Base-by-base conservation (phyloP, 495 filamentous ascomycete species). In the Poronia punctata region DNA sequence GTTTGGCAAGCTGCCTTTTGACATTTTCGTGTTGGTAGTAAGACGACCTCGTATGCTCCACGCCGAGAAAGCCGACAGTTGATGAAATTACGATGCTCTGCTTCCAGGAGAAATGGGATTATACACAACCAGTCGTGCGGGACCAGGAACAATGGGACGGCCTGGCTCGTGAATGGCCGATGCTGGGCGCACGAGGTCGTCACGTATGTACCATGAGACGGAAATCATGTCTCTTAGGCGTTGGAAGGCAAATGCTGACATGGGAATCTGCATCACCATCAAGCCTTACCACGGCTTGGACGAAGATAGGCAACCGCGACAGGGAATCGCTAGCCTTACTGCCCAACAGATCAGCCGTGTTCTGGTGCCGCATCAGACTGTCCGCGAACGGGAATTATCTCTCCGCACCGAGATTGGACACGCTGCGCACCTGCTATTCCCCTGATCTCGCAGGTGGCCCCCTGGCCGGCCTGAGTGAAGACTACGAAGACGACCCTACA, bases 81-180 rank as follows among this genome's bases (percentile, higher is more conserved):
- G n/a, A n/a, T n/a, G n/a, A n/a, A n/a, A n/a, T n/a, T n/a, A n/a
- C n/a, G n/a, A n/a, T n/a, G 5, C 10, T 14, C 11, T 2, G 15
- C 5, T 35, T 1, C 9, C 7, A 41, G 38, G 26, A 32, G 11
- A 30, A 33, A 24, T 41, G 38, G 38, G 38, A 31, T 19, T 24
- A 32, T 7, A 15, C 27, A 11, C 20, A 6, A 31, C 38, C 38
- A 2, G 38, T 23, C 15, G 24, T 21, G 24, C 38, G 16, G 38
- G 38, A 41, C 27, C 38, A 41, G 22, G 27, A 41, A 24, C 38
- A 41, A 31, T 41, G 38, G 38, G 27, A 41, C 38, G 16, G 27
- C 11, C 18, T 41, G 7, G 38, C 27, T 10, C 27, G 10, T 7
- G 27, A 41, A 32, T 41, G 21, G 17, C 18, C 32, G 30, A 11